Evolutionary conservation across 495 filamentous ascomycete genomes (phyloP).

Genomic region (Neurospora tetrasperma): DNA sequence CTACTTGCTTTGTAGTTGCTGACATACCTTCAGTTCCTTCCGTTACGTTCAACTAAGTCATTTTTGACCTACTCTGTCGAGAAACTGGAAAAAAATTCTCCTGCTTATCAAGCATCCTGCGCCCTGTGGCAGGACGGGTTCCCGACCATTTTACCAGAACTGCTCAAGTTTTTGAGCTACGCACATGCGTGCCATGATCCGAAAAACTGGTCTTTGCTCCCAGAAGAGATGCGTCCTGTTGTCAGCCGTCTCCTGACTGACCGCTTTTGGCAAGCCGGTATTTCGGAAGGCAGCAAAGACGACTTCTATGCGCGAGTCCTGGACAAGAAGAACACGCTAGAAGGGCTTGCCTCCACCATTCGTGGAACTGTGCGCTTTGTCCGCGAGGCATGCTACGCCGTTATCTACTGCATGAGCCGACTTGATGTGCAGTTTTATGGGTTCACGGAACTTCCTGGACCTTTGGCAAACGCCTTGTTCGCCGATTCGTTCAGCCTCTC

Average conservation of each 20-base stretch:
- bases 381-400: constrained; percentile 84
- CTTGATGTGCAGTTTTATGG: constrained; percentile 85
- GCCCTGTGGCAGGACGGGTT: constrained; percentile 75
- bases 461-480: constrained; percentile 76
- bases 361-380: constrained; percentile 80
- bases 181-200: constrained; percentile 93
- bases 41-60: constrained; percentile 76
- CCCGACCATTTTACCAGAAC: constrained; percentile 70
- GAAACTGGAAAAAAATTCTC: constrained; percentile 60
- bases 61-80: constrained; percentile 86
- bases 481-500: constrained; percentile 75
- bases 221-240: constrained; percentile 64
- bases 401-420: constrained; percentile 86
- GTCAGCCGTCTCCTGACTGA: constrained; percentile 82
- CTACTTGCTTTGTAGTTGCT: constrained; percentile 1
- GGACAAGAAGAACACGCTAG: constrained; percentile 76
- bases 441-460: constrained; percentile 69
- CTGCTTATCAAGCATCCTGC: constrained; percentile 59
- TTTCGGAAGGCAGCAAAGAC: constrained; percentile 86
- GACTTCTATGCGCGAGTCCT: constrained; percentile 91
- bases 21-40: constrained; percentile 47
- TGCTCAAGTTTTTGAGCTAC: constrained; percentile 79
- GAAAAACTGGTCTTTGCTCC: constrained; percentile 68
- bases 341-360: constrained; percentile 89
- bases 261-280: constrained; percentile 97